phyloP scores from a whole-genome alignment of 768 basidiomycete species.

The Tulasnella sp. region DNA sequence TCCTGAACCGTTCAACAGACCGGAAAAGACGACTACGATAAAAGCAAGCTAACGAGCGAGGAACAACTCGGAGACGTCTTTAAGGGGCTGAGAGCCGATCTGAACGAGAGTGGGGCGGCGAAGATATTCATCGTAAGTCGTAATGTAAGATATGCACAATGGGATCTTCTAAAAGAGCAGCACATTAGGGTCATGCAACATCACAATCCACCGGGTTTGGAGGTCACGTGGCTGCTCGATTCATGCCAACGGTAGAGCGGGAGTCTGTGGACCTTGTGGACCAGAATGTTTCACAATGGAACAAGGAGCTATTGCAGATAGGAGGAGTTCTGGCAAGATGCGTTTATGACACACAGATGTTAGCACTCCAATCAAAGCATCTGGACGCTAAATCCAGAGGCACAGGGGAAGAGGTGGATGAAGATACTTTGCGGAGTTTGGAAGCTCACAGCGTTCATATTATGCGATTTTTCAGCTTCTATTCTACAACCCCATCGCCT shows the following conservation, averaged over 20 bases:
- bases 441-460: conserved; percentile 57
- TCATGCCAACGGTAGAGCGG: conserved; percentile 92
- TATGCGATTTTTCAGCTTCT: conserved; percentile 82
- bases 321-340: conserved; percentile 72
- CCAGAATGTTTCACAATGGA: conserved; percentile 61
- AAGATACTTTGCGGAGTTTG: conserved; percentile 31
- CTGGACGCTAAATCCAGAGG: conserved; percentile 30
- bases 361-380: conserved; percentile 48
- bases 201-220: conserved; percentile 79
- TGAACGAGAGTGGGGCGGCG: conserved; percentile 59
- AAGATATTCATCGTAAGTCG: conserved; percentile 76
- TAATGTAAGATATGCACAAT: neutral
- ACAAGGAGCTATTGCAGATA: conserved; percentile 71
- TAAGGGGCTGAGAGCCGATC: conserved; percentile 71
- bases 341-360: conserved; percentile 76
- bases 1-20: conserved; percentile 36
- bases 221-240: conserved; percentile 61
- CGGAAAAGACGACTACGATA: conserved; percentile 67
- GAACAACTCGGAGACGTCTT: conserved; percentile 63
- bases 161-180: conserved; percentile 1
- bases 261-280: conserved; percentile 87
- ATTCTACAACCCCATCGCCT: conserved; percentile 71
- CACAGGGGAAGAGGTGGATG: conserved; percentile 21
- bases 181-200: conserved; percentile 69
- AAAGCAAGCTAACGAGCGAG: conserved; percentile 54